A percentile compares a stretch with the other conserved stretches of the same genome.
Conservation (phyloP, 225 moss, liverwort and hornwort species). For the Neckera pumila region DNA sequence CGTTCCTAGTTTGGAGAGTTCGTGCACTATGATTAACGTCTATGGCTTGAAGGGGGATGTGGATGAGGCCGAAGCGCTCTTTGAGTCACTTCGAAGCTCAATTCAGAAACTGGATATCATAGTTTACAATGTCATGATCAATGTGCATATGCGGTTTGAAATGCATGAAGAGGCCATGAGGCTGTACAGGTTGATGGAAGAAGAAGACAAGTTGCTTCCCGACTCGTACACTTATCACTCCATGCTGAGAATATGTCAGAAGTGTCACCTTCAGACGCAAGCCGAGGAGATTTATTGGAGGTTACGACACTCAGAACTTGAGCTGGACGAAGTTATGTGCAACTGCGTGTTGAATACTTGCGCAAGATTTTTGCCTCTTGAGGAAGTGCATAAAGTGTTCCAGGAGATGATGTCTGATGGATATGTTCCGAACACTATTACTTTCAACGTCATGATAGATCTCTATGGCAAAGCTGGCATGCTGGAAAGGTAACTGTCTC, state of each 20-base stretch:
- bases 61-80: slow-evolving; percentile 55
- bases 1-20: slow-evolving; percentile 62
- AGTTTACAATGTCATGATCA: slow-evolving; percentile 79
- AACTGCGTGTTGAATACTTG: slow-evolving; percentile 91
- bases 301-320: slow-evolving; percentile 42
- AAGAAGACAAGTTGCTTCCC: slow-evolving; percentile 37
- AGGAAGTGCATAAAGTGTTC: slow-evolving; percentile 79
- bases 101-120: slow-evolving; percentile 54
- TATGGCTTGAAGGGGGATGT: slow-evolving; percentile 71
- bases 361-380: slow-evolving; percentile 69
- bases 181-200: slow-evolving; percentile 51
- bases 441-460: slow-evolving; percentile 94
- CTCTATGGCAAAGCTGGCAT: slow-evolving; percentile 86
- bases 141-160: slow-evolving; percentile 79
- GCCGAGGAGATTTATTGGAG: slow-evolving; percentile 80
- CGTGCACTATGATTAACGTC: slow-evolving; percentile 84
- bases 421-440: slow-evolving; percentile 55
- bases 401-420: slow-evolving; percentile 67
- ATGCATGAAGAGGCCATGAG: slow-evolving; percentile 46
- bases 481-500: slow-evolving; percentile 43
- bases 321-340: slow-evolving; percentile 84
- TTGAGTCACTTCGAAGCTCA: slow-evolving; percentile 38
- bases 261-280: slow-evolving; percentile 46
- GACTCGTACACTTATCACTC: slow-evolving; percentile 86
- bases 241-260: slow-evolving; percentile 76